These are phyloP conservation scores for Mycena belliarum DNA, from an alignment of 768 basidiomycete genomes.

Conservation along the genomic window DNA sequence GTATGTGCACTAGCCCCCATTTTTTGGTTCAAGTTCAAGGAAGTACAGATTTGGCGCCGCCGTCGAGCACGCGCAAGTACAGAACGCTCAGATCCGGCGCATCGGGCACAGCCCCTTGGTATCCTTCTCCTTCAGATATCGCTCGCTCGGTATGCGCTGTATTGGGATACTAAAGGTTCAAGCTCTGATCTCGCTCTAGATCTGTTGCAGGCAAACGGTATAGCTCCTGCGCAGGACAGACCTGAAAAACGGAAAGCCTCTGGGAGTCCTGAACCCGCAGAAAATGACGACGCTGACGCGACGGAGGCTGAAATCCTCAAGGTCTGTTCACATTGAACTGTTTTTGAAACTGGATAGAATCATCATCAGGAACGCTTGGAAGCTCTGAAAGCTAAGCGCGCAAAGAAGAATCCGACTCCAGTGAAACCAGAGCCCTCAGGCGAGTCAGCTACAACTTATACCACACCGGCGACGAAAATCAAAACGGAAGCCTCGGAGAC, in stretches of 20 bases:
- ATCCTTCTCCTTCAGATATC: constrained; percentile 20
- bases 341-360: background rate
- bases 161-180: background rate
- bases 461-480: too few species aligned
- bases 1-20: background rate
- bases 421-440: background rate
- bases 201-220: constrained; percentile 10
- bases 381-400: constrained; percentile 1
- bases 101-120: constrained; percentile 6
- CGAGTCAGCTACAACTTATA: background rate
- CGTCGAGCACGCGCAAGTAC: constrained; percentile 4
- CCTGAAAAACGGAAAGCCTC: constrained; percentile 15
- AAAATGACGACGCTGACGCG: background rate
- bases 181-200: background rate
- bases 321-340: background rate
- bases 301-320: constrained; percentile 8
- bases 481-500: background rate
- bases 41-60: constrained; percentile 13
- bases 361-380: background rate
- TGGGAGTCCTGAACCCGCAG: constrained; percentile 1
- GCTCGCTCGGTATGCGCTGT: constrained; percentile 8
- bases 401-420: background rate
- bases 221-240: background rate
- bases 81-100: constrained; percentile 12
- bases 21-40: background rate